A percentile compares a stretch with the other conserved stretches of the same genome.
These are phyloP conservation scores for Lactifluus subvellereus DNA, from an alignment of 768 basidiomycete species.

Conservation along the genomic window DNA sequence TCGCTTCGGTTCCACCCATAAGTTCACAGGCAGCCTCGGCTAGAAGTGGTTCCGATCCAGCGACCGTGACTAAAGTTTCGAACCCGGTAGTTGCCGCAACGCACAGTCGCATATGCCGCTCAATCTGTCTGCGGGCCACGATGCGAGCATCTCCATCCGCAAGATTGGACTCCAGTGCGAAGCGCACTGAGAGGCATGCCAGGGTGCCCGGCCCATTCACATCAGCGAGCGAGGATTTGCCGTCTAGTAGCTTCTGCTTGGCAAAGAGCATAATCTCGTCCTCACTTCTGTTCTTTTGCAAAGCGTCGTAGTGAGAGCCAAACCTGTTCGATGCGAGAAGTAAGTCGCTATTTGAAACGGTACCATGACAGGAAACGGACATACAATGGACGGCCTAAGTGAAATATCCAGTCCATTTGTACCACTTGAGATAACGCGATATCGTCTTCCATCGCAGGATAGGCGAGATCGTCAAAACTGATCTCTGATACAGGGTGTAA, in stretches of 20 bases:
- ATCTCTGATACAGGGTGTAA: neutral
- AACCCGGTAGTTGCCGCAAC: neutral
- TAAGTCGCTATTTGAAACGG: neutral
- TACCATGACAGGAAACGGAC: neutral
- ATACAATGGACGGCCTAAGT: slow-evolving; percentile 6
- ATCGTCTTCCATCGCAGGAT: neutral
- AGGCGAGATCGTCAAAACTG: neutral
- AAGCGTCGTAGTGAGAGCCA: neutral
- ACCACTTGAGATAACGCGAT: neutral
- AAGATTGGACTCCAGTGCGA: neutral
- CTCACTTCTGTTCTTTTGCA: neutral
- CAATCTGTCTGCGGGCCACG: neutral
- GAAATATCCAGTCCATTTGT: neutral
- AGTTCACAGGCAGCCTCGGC: neutral
- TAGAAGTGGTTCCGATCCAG: neutral
- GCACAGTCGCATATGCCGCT: neutral
- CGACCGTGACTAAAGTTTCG: neutral
- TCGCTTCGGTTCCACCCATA: neutral
- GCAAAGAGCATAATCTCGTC: neutral
- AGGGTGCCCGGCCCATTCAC: neutral
- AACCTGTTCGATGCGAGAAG: neutral
- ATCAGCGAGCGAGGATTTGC: neutral
- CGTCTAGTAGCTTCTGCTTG: neutral
- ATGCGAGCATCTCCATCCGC: neutral
- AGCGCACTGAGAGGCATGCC: neutral